Conservation (phyloP, 129 eudicot species). For the Rutidosis leptorrhynchoides region DNA sequence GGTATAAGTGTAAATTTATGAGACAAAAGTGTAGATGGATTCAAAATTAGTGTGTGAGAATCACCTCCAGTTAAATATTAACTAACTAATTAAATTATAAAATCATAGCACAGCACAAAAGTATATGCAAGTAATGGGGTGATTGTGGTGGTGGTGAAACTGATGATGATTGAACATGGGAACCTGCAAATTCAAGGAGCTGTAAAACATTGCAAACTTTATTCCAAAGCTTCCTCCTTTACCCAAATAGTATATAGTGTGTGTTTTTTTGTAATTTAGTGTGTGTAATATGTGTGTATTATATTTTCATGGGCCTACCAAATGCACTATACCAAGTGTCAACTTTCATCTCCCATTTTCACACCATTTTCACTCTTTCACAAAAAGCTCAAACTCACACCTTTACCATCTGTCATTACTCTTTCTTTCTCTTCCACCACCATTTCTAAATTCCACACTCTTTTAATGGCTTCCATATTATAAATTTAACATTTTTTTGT, state of each 20-base stretch:
- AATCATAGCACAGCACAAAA: neutral
- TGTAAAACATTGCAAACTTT: slow-evolving; percentile 23
- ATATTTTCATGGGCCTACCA: slow-evolving; percentile 27
- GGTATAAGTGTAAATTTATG: too few species aligned
- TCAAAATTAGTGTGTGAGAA: too few species aligned
- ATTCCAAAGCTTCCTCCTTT: slow-evolving; percentile 31
- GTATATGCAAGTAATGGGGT: neutral
- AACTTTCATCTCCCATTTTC: slow-evolving; percentile 33
- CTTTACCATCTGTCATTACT: slow-evolving; percentile 19
- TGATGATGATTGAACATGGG: slow-evolving; percentile 40
- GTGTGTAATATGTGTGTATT: slow-evolving; percentile 1
- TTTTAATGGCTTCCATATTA: slow-evolving; percentile 51
- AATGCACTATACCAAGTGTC: slow-evolving; percentile 26
- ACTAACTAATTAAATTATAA: neutral
- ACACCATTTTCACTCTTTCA: slow-evolving; percentile 20
- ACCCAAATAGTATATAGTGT: slow-evolving; percentile 11
- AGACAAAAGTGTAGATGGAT: too few species aligned
- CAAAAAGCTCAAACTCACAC: slow-evolving; percentile 28
- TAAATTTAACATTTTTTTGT: slow-evolving; percentile 27
- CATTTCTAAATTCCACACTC: slow-evolving; percentile 18
- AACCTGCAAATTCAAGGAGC: slow-evolving; percentile 24
- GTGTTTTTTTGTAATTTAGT: slow-evolving; percentile 21
- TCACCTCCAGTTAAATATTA: too few species aligned
- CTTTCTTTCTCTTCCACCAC: slow-evolving; percentile 25
- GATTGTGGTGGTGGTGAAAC: slow-evolving; percentile 35